Evolutionary conservation across 306 rosid species (phyloP).

Genomic region (Gleditsia sinensis): DNA sequence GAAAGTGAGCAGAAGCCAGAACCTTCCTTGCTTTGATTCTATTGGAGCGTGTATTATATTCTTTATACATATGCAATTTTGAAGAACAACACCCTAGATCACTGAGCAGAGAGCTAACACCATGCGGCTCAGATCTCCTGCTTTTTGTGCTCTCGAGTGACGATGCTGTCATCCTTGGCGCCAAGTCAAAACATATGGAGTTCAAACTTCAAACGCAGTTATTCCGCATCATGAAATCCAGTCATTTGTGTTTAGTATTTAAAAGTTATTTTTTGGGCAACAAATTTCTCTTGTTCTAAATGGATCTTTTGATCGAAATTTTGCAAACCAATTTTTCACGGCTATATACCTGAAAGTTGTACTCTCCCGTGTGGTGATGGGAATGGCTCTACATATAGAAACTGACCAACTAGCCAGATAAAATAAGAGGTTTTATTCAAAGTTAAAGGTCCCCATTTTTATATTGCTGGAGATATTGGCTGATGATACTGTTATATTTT

Average conservation of each 20-base stretch:
- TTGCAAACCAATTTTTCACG: not conserved
- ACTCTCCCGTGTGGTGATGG: not conserved
- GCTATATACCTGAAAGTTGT: not conserved
- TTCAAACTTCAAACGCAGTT: conserved; percentile 37
- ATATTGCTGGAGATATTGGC: not conserved
- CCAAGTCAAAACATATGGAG: conserved; percentile 23
- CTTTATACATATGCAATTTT: conserved; percentile 38
- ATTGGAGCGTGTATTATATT: conserved; percentile 36
- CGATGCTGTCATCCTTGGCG: conserved; percentile 17
- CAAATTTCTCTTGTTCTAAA: conserved; percentile 14
- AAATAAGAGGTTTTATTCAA: not conserved
- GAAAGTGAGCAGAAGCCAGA: conserved; percentile 78
- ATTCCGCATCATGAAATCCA: conserved; percentile 18
- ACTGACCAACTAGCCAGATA: not conserved
- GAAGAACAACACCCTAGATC: conserved; percentile 33
- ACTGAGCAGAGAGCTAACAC: conserved; percentile 22
- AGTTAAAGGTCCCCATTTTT: not conserved
- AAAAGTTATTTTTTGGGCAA: conserved; percentile 20
- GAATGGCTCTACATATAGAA: not conserved
- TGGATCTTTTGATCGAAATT: conserved; percentile 22
- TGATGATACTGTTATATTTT: not conserved
- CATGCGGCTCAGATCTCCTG: conserved; percentile 5
- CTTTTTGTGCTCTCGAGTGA: conserved; percentile 26
- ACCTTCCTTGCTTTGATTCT: conserved; percentile 28
- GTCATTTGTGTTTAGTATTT: conserved; percentile 21